Evolutionary conservation across 2,329 filamentous ascomycete species (phyloP).

Genomic region (Aspergillus melleus): DNA sequence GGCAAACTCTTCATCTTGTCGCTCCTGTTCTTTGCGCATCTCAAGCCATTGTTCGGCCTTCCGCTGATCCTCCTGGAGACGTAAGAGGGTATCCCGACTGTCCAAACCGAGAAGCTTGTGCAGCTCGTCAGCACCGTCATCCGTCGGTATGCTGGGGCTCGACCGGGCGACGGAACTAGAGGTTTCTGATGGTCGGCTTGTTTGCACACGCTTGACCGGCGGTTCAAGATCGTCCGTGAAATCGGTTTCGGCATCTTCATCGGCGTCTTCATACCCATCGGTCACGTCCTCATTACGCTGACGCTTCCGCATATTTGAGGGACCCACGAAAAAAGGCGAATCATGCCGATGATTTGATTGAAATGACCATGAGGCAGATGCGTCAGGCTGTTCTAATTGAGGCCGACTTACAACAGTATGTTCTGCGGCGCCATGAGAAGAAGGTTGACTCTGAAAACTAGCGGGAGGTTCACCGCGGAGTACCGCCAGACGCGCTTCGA

Average conservation of each 20-base stretch:
- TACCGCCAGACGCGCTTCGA: conserved; percentile 26
- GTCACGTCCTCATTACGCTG: background rate
- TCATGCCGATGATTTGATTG: background rate
- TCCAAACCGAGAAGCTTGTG: conserved; percentile 27
- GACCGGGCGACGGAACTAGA: background rate
- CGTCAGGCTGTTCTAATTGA: conserved; percentile 13
- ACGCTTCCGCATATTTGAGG: conserved; percentile 17
- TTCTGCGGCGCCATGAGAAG: background rate
- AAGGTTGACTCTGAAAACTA: conserved; percentile 1
- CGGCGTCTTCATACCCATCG: background rate
- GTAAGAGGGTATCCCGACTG: conserved; percentile 23
- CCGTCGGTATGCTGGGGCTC: background rate
- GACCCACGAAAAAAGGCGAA: conserved; percentile 4
- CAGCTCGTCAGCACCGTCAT: conserved; percentile 16
- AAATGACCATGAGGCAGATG: conserved; percentile 1
- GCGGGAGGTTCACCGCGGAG: conserved; percentile 18
- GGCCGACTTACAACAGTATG: background rate
- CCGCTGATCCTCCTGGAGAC: conserved; percentile 31
- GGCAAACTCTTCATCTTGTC: conserved; percentile 40
- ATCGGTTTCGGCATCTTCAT: conserved; percentile 7
- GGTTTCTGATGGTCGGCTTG: conserved; percentile 1
- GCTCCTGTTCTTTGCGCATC: conserved; percentile 34
- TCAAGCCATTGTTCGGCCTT: conserved; percentile 33
- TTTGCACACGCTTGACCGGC: conserved; percentile 11
- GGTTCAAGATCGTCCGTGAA: conserved; percentile 10